Evolutionary conservation across 75 land plant genomes (phyloP).

Genomic region (Picea sitchensis): DNA sequence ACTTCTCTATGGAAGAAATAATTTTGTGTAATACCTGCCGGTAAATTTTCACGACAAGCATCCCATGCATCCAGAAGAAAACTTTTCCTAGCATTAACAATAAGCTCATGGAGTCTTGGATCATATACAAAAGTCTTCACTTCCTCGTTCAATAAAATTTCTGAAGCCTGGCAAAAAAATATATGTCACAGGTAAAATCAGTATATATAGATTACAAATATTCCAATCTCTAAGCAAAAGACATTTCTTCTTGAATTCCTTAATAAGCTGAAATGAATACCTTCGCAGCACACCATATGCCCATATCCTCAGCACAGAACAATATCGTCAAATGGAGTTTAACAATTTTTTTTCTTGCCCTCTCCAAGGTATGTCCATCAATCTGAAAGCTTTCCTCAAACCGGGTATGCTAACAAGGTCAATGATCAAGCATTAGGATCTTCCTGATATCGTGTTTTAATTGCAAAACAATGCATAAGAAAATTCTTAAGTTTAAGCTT

Average conservation of each 20-base stretch:
- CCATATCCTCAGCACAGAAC: slow-evolving; percentile 56
- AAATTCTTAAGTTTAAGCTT: not conserved
- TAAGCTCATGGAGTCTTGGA: not conserved
- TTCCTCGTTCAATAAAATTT: not conserved
- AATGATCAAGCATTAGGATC: not conserved
- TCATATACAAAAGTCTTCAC: not conserved
- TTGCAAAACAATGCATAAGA: not conserved
- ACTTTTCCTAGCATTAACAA: not conserved
- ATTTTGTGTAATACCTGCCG: not conserved
- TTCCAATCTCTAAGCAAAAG: not conserved
- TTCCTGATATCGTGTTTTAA: not conserved
- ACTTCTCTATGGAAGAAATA: too few species aligned
- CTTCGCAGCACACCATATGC: slow-evolving; percentile 61
- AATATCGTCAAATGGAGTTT: slow-evolving; percentile 26
- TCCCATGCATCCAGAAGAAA: slow-evolving; percentile 3
- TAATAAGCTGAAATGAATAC: slow-evolving; percentile 10
- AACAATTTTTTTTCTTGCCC: slow-evolving; percentile 21
- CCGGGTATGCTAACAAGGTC: slow-evolving; percentile 20
- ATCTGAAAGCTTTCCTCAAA: slow-evolving; percentile 22
- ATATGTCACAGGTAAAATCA: not conserved
- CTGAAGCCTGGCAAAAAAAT: not conserved
- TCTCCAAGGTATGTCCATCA: slow-evolving; percentile 15
- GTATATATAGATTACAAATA: not conserved
- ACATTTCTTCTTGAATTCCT: not conserved
- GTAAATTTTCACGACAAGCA: slow-evolving; percentile 1